These are phyloP conservation scores for Ophiostoma ips DNA, from an alignment of 2,329 filamentous ascomycete species.

Conservation along the genomic window DNA sequence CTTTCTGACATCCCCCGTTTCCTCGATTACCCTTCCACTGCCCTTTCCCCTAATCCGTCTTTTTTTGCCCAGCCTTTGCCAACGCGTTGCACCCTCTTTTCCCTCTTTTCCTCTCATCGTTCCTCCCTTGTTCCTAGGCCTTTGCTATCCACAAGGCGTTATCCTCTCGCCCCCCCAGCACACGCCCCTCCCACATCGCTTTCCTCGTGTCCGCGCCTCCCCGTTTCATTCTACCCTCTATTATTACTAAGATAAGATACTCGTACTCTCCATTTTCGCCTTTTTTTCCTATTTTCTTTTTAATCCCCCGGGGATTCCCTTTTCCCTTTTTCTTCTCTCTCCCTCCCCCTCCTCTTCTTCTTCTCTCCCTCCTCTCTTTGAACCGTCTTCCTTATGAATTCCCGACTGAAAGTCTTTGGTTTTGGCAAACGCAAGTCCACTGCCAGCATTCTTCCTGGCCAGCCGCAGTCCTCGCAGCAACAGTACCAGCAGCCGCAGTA, in stretches of 20 bases:
- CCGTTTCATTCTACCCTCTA: not conserved
- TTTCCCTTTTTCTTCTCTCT: not conserved
- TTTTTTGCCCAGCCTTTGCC: not conserved
- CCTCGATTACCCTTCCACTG: not conserved
- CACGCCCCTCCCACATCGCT: not conserved
- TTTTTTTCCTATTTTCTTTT: not conserved
- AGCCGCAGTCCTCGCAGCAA: conserved; percentile 16
- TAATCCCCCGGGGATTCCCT: conserved; percentile 1
- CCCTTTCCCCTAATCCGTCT: not conserved
- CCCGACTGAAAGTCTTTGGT: conserved; percentile 65
- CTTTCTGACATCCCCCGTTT: not conserved
- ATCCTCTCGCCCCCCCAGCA: not conserved
- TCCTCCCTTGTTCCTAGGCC: not conserved
- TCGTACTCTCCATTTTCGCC: not conserved
- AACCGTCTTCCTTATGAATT: conserved; percentile 47
- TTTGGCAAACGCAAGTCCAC: conserved; percentile 68
- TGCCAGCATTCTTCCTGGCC: conserved; percentile 35
- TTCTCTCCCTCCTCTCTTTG: conserved; percentile 17
- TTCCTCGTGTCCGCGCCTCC: not conserved
- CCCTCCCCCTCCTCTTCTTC: conserved; percentile 15
- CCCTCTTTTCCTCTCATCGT: not conserved
- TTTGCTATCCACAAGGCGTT: not conserved
- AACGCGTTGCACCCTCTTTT: not conserved
- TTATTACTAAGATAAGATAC: not conserved
- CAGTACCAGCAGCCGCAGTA: conserved; percentile 5